Evolutionary conservation across 345 rosid species (phyloP), one percentile per base, ranked within the genome.

Genomic region (Eucalyptus microcorys): DNA sequence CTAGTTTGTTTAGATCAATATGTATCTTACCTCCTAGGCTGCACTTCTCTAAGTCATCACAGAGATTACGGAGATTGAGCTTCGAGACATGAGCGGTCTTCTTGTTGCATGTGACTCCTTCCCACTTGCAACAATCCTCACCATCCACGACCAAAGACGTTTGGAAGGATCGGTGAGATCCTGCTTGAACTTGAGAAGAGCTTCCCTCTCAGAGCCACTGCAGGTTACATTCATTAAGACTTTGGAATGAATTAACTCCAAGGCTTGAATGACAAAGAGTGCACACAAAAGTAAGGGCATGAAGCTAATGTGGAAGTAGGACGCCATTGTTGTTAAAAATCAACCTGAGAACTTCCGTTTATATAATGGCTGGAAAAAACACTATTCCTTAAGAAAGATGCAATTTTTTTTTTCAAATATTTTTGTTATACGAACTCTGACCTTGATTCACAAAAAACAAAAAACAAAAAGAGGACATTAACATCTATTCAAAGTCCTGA

Each of bases 1-100:
- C 3, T 3, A 68, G 4, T 68, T 68, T 37, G 4, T 68, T 17
- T 34, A 3, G 80, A 68, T 3, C 22, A 34, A 21, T 21, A 68
- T 34, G 80, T 17, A 17, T 34, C n/a, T n/a, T n/a, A n/a, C n/a
- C n/a, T n/a, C 80, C 80, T 0, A 17, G 1, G 3, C 26, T 5
- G 14, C 80, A 34, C 24, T 2, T 34, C 43, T 4, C 80, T 9
- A 1, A 34, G 13, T 0, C 43, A 34, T 34, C 4, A 37, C 4
- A 17, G 0, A 4, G 43, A 68, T 34, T 68, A 34, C 0, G 43
- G 0, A 68, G 43, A 34, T 68, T 0, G 2, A 68, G 7, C 43
- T 68, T 34, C 0, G 4, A 68, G 14, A 34, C 7, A 5, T 68
- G 43, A 68, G 1, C 4, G 0, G 80, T 68, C 43, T 34, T 68